Evolutionary conservation across 768 basidiomycete species (phyloP).

Genomic region (Strobilomyces confusus): DNA sequence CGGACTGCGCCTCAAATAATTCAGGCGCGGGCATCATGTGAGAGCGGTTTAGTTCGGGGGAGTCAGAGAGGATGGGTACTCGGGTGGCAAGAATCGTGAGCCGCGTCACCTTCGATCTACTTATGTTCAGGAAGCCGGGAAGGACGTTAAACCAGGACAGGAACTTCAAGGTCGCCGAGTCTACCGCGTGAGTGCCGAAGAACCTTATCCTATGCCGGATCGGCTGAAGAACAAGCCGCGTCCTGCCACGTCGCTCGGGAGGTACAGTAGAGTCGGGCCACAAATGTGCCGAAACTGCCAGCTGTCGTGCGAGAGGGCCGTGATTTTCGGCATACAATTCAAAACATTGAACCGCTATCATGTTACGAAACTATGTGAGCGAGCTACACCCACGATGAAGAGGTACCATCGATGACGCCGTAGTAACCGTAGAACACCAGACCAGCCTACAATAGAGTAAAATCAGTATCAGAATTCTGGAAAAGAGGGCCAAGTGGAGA

Average conservation of each 20-base stretch:
- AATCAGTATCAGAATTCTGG: conserved; percentile 8
- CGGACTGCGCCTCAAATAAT: background rate
- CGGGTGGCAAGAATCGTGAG: background rate
- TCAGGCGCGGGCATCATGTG: conserved; percentile 6
- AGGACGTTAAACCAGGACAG: conserved; percentile 5
- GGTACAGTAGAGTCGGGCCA: background rate
- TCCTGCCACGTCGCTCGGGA: background rate
- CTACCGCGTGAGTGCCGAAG: conserved; percentile 12
- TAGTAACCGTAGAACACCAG: no score
- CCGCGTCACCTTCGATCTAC: conserved; percentile 8
- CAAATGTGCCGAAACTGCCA: background rate
- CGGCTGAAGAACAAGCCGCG: conserved; percentile 2
- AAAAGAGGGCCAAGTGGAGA: background rate
- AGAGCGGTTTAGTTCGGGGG: background rate
- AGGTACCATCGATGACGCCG: no score
- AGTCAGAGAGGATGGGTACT: background rate
- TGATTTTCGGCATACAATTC: no score
- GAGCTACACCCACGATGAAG: background rate
- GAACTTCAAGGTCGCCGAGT: background rate
- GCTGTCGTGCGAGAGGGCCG: background rate
- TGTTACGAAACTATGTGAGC: background rate
- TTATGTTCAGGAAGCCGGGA: conserved; percentile 12
- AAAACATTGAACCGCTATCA: background rate
- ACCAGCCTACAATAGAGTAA: background rate
- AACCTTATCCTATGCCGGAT: conserved; percentile 12